These are phyloP conservation scores for Gilbertella persicaria DNA, from an alignment of 371 early-diverging fungal genomes.

Conservation along the genomic window DNA sequence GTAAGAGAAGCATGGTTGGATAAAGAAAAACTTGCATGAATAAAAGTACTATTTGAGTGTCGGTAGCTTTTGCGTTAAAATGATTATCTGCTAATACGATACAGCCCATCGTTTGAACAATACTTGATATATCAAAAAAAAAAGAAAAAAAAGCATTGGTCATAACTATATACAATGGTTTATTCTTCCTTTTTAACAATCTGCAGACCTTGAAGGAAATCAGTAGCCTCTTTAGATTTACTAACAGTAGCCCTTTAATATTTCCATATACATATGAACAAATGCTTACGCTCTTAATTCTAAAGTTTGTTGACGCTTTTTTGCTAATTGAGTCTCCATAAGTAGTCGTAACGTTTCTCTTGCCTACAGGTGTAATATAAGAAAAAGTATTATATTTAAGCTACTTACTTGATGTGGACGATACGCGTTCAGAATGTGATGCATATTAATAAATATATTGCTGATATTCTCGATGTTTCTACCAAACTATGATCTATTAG, in stretches of 20 bases:
- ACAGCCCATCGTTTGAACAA: too few species aligned
- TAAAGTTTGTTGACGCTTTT: slow-evolving; percentile 52
- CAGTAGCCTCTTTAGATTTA: slow-evolving; percentile 9
- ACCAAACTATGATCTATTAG: slow-evolving; percentile 50
- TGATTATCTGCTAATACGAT: too few species aligned
- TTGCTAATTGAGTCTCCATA: slow-evolving; percentile 70
- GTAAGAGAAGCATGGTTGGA: slow-evolving; percentile 91
- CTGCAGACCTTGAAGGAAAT: slow-evolving; percentile 5
- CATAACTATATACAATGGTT: too few species aligned
- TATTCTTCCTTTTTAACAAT: too few species aligned
- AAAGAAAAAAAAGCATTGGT: too few species aligned
- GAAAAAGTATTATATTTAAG: background rate
- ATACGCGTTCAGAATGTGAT: slow-evolving; percentile 73
- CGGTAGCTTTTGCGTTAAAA: too few species aligned
- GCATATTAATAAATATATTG: slow-evolving; percentile 72
- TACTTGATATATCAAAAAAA: too few species aligned
- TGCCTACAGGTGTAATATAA: slow-evolving; percentile 30
- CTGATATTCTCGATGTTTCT: slow-evolving; percentile 64
- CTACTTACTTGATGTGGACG: slow-evolving; percentile 64
- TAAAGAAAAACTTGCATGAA: slow-evolving; percentile 43
- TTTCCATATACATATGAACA: slow-evolving; percentile 26
- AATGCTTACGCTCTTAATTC: slow-evolving; percentile 49
- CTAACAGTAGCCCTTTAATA: slow-evolving; percentile 6
- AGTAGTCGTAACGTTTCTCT: slow-evolving; percentile 71
- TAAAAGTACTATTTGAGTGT: too few species aligned